phyloP scores from a whole-genome alignment of 495 filamentous ascomycete species.

The Tuber brumale region DNA sequence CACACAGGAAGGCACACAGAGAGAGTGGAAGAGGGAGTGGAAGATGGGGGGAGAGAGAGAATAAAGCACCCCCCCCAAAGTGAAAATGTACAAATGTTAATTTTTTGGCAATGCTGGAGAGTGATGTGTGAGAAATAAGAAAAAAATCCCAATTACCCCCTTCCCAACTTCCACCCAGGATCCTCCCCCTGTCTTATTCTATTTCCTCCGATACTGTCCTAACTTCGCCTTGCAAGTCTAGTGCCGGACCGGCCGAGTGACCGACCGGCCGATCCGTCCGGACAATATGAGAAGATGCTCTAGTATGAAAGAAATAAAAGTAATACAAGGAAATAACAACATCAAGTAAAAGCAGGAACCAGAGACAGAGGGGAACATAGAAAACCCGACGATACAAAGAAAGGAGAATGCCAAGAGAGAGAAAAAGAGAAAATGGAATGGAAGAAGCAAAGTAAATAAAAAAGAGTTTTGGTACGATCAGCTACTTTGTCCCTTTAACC shows the following conservation, averaged over 20 bases:
- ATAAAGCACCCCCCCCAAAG: background rate
- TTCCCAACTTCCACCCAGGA: background rate
- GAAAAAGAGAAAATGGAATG: constrained; percentile 14
- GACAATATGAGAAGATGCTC: constrained; percentile 5
- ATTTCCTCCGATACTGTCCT: background rate
- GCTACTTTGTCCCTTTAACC: constrained; percentile 21
- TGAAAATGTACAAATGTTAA: background rate
- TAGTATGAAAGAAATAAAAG: constrained; percentile 3
- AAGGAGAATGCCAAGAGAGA: constrained; percentile 8
- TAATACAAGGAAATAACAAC: constrained; percentile 3
- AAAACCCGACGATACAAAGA: constrained; percentile 10
- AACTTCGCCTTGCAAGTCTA: background rate
- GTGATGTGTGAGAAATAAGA: background rate
- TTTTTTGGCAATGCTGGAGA: background rate
- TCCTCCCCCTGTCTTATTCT: background rate
- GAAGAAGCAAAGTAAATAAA: constrained; percentile 27
- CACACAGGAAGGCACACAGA: background rate
- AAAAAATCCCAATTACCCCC: background rate
- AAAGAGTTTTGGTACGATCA: constrained; percentile 35
- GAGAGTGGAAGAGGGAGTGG: background rate
- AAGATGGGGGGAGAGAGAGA: background rate
- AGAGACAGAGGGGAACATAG: constrained; percentile 7
- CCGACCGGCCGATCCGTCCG: background rate
- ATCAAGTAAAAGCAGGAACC: constrained; percentile 12
- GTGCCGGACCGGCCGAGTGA: background rate